Evolutionary conservation across 2,329 filamentous ascomycete species (phyloP).

Genomic region (Botrytis fabae): DNA sequence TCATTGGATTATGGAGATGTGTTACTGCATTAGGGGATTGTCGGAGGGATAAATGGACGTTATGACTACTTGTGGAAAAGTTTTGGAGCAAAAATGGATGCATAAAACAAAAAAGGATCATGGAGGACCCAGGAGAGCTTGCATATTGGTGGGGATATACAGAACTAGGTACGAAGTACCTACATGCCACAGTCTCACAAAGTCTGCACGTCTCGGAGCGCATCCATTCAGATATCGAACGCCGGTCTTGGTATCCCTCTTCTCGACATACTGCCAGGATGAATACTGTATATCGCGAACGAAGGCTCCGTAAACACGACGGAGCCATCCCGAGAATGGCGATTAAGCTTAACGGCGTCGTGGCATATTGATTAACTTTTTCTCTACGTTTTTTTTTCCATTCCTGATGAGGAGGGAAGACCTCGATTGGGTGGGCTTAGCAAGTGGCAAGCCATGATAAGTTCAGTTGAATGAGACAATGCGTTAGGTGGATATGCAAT

Average conservation of each 20-base stretch:
- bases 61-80: background rate
- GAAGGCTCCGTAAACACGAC: background rate
- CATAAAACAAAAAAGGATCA: background rate
- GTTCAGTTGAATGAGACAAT: background rate
- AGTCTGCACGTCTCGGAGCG: background rate
- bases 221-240: background rate
- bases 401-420: background rate
- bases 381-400: background rate
- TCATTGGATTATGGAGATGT: background rate
- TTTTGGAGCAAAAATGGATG: background rate
- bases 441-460: slow-evolving; percentile 3
- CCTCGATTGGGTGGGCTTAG: slow-evolving; percentile 5
- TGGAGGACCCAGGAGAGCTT: background rate
- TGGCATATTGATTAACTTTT: background rate
- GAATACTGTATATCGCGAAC: background rate
- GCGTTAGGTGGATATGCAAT: background rate
- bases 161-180: background rate
- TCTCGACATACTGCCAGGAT: background rate
- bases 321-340: background rate
- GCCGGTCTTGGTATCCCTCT: background rate
- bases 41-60: background rate
- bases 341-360: background rate
- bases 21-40: background rate
- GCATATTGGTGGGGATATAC: background rate
- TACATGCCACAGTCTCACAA: background rate